Evolutionary conservation across 371 early-diverging fungal genomes (phyloP).

Genomic region (Mortierella sp.): DNA sequence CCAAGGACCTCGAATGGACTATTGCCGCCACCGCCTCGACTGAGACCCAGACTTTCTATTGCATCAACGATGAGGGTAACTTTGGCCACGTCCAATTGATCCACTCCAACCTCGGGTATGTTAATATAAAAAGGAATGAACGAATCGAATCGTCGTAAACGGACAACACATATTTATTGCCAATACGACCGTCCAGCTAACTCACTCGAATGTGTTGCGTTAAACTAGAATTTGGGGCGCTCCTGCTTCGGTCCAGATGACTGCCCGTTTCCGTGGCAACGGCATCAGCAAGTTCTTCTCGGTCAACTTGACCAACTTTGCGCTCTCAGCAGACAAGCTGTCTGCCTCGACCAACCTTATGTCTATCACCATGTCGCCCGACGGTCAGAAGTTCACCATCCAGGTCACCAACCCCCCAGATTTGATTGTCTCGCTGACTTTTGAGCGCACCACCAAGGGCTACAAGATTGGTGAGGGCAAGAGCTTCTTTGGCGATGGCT

Average conservation of each 20-base stretch:
- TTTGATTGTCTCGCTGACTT: constrained; percentile 74
- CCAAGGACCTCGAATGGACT: constrained; percentile 81
- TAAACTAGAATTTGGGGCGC: constrained; percentile 59
- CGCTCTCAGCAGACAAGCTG: constrained; percentile 76
- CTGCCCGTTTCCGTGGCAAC: constrained; percentile 80
- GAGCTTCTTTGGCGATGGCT: constrained; percentile 81
- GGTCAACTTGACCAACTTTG: constrained; percentile 77
- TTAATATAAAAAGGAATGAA: neutral
- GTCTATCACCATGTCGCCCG: constrained; percentile 71
- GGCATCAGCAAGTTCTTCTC: constrained; percentile 80
- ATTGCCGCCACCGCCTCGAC: constrained; percentile 82
- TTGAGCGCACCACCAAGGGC: constrained; percentile 75
- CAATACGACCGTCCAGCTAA: neutral
- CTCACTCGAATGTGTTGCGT: constrained; percentile 1
- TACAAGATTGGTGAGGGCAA: constrained; percentile 88
- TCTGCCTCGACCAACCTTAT: constrained; percentile 81
- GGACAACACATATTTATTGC: neutral
- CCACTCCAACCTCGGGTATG: constrained; percentile 87
- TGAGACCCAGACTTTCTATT: constrained; percentile 92
- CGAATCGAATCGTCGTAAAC: neutral
- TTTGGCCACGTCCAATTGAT: constrained; percentile 88
- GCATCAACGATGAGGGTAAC: constrained; percentile 80
- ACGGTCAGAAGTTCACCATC: constrained; percentile 65
- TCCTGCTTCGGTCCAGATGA: constrained; percentile 77
- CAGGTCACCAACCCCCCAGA: constrained; percentile 71